Base-by-base conservation (phyloP, 768 basidiomycete genomes). In the Calvatia gigantea region DNA sequence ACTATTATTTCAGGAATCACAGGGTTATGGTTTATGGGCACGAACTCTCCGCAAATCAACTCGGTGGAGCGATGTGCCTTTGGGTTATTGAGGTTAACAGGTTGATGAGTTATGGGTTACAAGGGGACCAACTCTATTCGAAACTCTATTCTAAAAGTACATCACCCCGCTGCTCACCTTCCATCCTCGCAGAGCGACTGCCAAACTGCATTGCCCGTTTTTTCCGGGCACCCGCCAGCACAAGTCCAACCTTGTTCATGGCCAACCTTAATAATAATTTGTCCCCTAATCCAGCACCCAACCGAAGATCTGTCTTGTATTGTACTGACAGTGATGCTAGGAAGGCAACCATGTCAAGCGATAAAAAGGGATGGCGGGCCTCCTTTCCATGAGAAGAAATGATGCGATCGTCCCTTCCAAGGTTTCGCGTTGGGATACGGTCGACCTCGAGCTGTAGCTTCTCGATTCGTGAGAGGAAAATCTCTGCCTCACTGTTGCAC, bases 141-240 rank as follows among this genome's bases (percentile, higher is more conserved):
- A n/a, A n/a, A n/a, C n/a, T n/a, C 56, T 56, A 61, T 37, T 74
- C 66, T 61, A 78, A 59, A 6, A 65, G 57, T 19, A 63, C 64
- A 65, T 85, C 82, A 1, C 87, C 89, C 33, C 79, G 77, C 56
- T 69, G 71, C 44, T 82, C 81, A 2, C 83, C 85, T 15, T 86
- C 84, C 91, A 94, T 92, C 56, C 90, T 74, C 15, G 91, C 91
- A 28, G 91, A 89, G 69, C 86, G 84, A 63, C 83, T 90, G 15
- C 96, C 96, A 72, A 99, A 99, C 64, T 98, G 97, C 90, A 98
- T 97, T 12, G 97, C 97, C 56, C 90, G 70, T 73, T 99, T 99
- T 68, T 89, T 94, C 59, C 91, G 75, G 50, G 62, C 56, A 58
- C 89, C 88, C 4, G 92, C 91, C 59, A 85, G 82, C 2, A 79